These are phyloP conservation scores for Sugiyamaella lignohabitans DNA, from an alignment of 805 yeast species.

Conservation along the genomic window DNA sequence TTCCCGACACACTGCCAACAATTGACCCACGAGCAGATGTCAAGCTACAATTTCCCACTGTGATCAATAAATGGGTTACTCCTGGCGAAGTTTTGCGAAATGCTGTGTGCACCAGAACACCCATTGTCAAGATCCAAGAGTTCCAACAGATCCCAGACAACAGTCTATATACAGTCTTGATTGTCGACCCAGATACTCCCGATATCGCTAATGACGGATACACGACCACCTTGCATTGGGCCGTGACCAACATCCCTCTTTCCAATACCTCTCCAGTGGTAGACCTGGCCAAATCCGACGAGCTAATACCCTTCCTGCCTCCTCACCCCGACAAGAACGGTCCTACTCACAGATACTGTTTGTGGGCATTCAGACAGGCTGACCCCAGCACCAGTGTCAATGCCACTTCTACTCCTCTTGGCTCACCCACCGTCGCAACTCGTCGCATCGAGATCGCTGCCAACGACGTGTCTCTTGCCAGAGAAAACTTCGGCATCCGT, in stretches of 20 bases:
- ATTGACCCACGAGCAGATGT: conserved; percentile 75
- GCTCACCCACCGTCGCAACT: not conserved
- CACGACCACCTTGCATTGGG: conserved; percentile 71
- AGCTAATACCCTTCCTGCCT: conserved; percentile 60
- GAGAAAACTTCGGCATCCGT: conserved; percentile 66
- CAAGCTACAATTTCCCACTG: conserved; percentile 66
- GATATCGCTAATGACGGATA: conserved; percentile 62
- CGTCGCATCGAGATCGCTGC: conserved; percentile 4
- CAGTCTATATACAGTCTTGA: conserved; percentile 65
- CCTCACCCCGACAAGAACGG: conserved; percentile 86
- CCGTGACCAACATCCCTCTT: conserved; percentile 59
- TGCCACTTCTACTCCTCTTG: conserved; percentile 7
- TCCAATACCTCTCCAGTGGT: conserved; percentile 53
- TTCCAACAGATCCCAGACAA: conserved; percentile 44
- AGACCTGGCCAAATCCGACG: conserved; percentile 26
- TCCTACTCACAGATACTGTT: conserved; percentile 72
- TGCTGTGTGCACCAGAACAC: conserved; percentile 65
- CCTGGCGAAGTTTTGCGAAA: conserved; percentile 77
- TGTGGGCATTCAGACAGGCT: conserved; percentile 85
- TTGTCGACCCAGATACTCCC: conserved; percentile 91
- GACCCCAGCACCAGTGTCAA: too few species aligned
- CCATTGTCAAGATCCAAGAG: conserved; percentile 70
- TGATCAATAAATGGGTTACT: conserved; percentile 52
- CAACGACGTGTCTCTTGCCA: conserved; percentile 22
- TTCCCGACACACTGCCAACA: conserved; percentile 93